Base-by-base conservation (phyloP, 83 land plant species). In the Isoetes engelmannii region DNA sequence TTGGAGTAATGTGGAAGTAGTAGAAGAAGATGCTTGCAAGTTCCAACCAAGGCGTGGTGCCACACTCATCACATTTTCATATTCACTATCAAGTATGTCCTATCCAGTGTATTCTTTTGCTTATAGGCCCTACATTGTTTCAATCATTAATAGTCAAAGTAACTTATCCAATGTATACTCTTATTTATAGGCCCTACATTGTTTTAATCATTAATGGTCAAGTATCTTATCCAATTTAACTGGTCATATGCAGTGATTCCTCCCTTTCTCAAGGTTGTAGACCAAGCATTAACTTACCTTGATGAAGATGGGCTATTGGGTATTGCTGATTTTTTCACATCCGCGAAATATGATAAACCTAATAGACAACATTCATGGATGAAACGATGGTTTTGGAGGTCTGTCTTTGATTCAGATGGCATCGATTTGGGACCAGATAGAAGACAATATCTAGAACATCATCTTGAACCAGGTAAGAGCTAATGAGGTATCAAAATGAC, bases 61-160 rank as follows among this genome's bases (percentile, higher is more conserved):
- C 48, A 68, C 81, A 10, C 78, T 78, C 65, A 60, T 78, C 81
- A 78, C 81, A 9, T 78, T 78, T 50, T 74, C 81, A 57, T 79
- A 74, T 58, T 79, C 81, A 5, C 56, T 79, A 45, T 69, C 81
- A 46, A 79, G 81, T 79, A 64, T 63, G 80, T 13, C 0, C 20
- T 37, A 62, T 61, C 4, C 69, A 20, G 4, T 20, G 44, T 28
- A 2, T 37, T 4, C 4, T 50, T 28, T 4, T 42, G 4, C 3
- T 58, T 59, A 58, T 44, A 47, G 61, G 7, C 56, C 37, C 37
- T 28, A 28, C 2, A 28, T 28, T 28, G 2, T 28, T 28, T 28
- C 2, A 28, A 28, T 28, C 37, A 28, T 28, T 28, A 28, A 28
- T 28, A 28, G 37, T 28, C 37, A 28, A 28, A 28, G 0, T 28